These are phyloP conservation scores for Ramaria sp. DNA, from an alignment of 768 basidiomycete species.

Conservation along the genomic window DNA sequence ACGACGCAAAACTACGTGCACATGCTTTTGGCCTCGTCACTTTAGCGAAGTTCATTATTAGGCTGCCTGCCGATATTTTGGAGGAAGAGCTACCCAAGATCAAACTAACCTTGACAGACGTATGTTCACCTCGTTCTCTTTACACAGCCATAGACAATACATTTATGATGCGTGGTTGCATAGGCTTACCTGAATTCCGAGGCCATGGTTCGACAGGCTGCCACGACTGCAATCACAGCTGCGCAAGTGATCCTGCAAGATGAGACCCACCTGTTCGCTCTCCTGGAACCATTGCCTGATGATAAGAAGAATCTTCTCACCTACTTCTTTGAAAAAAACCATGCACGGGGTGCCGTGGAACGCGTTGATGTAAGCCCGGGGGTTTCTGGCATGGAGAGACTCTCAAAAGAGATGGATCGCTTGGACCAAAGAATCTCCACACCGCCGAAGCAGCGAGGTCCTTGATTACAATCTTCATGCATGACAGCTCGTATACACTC, in stretches of 20 bases:
- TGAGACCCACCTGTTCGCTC: conserved; percentile 71
- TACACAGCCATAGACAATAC: not conserved
- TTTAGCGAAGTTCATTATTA: conserved; percentile 71
- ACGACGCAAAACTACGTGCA: conserved; percentile 49
- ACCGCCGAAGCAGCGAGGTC: conserved; percentile 32
- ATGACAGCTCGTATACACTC: not conserved
- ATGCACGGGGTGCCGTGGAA: conserved; percentile 42
- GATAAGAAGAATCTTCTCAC: conserved; percentile 87
- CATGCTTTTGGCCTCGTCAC: conserved; percentile 80
- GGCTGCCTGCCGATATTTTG: conserved; percentile 71
- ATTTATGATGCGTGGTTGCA: conserved; percentile 4
- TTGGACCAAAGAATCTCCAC: conserved; percentile 73
- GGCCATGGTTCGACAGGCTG: conserved; percentile 68
- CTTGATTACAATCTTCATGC: conserved; percentile 4
- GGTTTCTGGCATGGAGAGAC: conserved; percentile 49
- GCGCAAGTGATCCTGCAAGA: conserved; percentile 76
- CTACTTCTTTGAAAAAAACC: conserved; percentile 84
- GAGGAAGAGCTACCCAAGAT: conserved; percentile 81
- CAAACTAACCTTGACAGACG: conserved; percentile 57
- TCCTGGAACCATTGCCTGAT: conserved; percentile 75
- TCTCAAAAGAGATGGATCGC: conserved; percentile 73
- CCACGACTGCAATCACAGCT: conserved; percentile 72
- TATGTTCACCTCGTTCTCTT: conserved; percentile 23
- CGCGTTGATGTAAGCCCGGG: conserved; percentile 18
- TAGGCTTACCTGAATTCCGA: conserved; percentile 8